Evolutionary conservation across 441 rosid species (phyloP), one percentile per base, ranked within the genome.

Genomic region (Rhodomyrtus psidioides): DNA sequence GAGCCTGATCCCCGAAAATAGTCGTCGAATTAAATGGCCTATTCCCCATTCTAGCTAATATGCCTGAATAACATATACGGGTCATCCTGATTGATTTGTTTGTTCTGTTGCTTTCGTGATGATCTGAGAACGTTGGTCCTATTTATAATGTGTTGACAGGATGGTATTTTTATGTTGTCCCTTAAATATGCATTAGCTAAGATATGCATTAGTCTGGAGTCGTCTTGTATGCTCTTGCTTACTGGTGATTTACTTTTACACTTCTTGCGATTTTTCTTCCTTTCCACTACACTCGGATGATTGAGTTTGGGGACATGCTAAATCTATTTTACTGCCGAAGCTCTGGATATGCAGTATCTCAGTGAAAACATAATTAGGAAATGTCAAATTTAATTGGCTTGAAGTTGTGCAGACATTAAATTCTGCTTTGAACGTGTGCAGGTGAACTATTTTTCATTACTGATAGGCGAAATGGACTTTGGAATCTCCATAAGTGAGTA

Each of bases 401-500:
- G 79, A 65, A 19, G 39, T 65, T 65, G n/a, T 65, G n/a, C n/a
- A 34, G 15, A 70, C 79, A 39, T 70, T 70, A 70, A 8, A 12
- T 14, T 81, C 30, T 56, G 79, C 27, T 46, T 42, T 59, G 26
- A 60, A 53, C 28, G 8, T 51, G 26, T 59, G 79, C 75, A 83
- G 85, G 79, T 59, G 75, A 58, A 59, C 62, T 83, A 28, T 83
- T 55, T 83, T 83, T 83, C 79, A 59, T 83, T 56, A 83, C 85
- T 12, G 79, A 83, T 60, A 42, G 79, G 9, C 46, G 59, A 9
- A 49, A 59, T 42, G 85, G 85, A 3, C 59, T 83, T 28, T 83
- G 85, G 85, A 83, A 83, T 51, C 59, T 83, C 39, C 59, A 83
- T 60, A 83, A 83, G 13, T 83, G 85, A 79, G 85, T 83, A 59